Conservation (phyloP, 139 green algal genomes). For the Closterium sp. region DNA sequence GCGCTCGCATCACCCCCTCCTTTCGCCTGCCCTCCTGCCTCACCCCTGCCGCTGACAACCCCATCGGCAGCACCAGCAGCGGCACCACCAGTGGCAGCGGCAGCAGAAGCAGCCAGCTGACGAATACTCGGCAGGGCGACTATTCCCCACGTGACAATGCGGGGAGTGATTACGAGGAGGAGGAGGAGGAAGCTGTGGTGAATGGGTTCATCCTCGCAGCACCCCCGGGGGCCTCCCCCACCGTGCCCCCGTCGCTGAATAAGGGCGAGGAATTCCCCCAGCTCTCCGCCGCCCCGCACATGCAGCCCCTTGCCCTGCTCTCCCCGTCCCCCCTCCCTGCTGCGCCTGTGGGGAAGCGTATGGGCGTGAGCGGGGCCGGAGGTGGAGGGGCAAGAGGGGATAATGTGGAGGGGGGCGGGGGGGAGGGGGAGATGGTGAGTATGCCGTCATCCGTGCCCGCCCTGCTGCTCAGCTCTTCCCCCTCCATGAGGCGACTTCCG, state of each 20-base stretch:
- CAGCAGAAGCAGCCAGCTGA: not conserved
- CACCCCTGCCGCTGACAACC: not conserved
- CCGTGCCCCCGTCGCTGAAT: not conserved
- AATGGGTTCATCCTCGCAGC: not conserved
- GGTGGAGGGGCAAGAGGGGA: not conserved
- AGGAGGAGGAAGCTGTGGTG: not conserved
- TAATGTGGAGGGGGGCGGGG: not conserved
- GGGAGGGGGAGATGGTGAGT: not conserved
- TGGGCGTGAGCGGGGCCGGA: not conserved
- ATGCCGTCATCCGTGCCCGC: not conserved
- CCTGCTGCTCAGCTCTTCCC: not conserved
- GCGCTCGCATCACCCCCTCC: not conserved
- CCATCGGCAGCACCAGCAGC: not conserved
- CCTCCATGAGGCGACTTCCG: not conserved
- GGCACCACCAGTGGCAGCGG: not conserved
- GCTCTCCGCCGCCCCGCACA: not conserved
- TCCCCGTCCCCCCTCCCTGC: not conserved
- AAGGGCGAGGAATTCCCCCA: not conserved
- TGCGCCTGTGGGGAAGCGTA: not conserved
- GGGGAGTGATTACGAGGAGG: not conserved
- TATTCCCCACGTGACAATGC: not conserved
- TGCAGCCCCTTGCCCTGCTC: not conserved
- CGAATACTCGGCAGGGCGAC: not conserved
- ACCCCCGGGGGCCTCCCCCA: not conserved
- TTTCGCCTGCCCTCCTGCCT: slow-evolving; percentile 2